phyloP scores from a whole-genome alignment of 192 early-diverging fungal genomes.

The Coemansia javaensis region DNA sequence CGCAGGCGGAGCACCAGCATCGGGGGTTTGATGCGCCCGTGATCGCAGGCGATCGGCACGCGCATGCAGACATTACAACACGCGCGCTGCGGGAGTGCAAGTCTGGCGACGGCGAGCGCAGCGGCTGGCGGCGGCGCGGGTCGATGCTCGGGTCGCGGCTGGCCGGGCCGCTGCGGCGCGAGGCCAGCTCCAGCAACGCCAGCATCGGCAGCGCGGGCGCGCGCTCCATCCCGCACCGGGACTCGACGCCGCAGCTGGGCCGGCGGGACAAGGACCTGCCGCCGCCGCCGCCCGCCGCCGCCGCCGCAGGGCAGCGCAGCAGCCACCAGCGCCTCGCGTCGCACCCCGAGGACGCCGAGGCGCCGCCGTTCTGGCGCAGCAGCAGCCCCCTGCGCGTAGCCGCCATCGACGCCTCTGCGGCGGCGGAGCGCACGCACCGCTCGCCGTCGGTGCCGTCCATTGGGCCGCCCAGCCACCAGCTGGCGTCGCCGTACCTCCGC shows the following conservation, averaged over 20 bases:
- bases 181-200: slow-evolving; percentile 2
- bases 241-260: slow-evolving; percentile 38
- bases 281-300: no score
- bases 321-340: slow-evolving; percentile 11
- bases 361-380: slow-evolving; percentile 36
- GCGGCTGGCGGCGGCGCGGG: slow-evolving; percentile 45
- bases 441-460: slow-evolving; percentile 47
- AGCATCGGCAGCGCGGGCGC: slow-evolving; percentile 1
- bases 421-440: slow-evolving; percentile 40
- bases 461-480: slow-evolving; percentile 7
- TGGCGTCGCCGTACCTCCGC: slow-evolving; percentile 39
- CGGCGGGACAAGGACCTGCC: no score
- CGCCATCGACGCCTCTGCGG: not conserved
- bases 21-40: no score
- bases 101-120: slow-evolving; percentile 24
- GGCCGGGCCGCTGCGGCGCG: slow-evolving; percentile 26
- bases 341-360: slow-evolving; percentile 10
- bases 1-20: no score
- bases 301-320: no score
- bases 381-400: slow-evolving; percentile 16
- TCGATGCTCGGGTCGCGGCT: slow-evolving; percentile 39
- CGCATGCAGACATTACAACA: slow-evolving; percentile 23
- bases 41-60: slow-evolving; percentile 8
- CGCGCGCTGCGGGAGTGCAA: slow-evolving; percentile 16
- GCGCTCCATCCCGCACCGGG: slow-evolving; percentile 31